Evolutionary conservation across 208 protist genomes (phyloP).

Genomic region (Trypanosoma melophagium): DNA sequence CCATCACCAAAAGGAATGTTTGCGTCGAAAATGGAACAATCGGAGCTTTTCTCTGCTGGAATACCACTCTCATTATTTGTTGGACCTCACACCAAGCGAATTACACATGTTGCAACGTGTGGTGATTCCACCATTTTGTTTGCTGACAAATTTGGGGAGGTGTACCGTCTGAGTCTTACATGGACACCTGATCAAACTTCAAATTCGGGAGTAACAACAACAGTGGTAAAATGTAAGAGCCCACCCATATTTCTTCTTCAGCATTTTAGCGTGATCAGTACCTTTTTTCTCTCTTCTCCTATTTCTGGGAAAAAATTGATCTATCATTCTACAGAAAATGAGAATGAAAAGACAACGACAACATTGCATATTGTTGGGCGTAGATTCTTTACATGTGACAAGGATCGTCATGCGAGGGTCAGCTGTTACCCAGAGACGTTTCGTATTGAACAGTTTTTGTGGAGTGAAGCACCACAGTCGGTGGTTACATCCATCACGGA

Average conservation of each 20-base stretch:
- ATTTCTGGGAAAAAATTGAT: conserved; percentile 31
- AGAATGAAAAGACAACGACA: conserved; percentile 30
- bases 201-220: conserved; percentile 24
- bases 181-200: conserved; percentile 47
- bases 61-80: conserved; percentile 54
- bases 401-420: conserved; percentile 76
- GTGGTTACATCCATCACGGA: conserved; percentile 73
- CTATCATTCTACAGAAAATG: conserved; percentile 13
- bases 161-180: conserved; percentile 63
- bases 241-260: conserved; percentile 62
- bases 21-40: conserved; percentile 7
- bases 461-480: conserved; percentile 48
- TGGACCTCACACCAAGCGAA: conserved; percentile 83
- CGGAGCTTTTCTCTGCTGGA: conserved; percentile 1
- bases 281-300: conserved; percentile 57
- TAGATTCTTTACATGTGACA: conserved; percentile 83
- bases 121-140: conserved; percentile 72
- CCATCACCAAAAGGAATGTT: conserved; percentile 27
- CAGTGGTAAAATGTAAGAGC: neutral
- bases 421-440: conserved; percentile 80
- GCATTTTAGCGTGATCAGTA: conserved; percentile 84
- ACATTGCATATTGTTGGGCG: conserved; percentile 19
- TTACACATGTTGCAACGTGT: conserved; percentile 57
- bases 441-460: conserved; percentile 83
- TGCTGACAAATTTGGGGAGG: conserved; percentile 90